phyloP scores from a whole-genome alignment of 1,284 basidiomycete genomes.

The Pascua guehoae region DNA sequence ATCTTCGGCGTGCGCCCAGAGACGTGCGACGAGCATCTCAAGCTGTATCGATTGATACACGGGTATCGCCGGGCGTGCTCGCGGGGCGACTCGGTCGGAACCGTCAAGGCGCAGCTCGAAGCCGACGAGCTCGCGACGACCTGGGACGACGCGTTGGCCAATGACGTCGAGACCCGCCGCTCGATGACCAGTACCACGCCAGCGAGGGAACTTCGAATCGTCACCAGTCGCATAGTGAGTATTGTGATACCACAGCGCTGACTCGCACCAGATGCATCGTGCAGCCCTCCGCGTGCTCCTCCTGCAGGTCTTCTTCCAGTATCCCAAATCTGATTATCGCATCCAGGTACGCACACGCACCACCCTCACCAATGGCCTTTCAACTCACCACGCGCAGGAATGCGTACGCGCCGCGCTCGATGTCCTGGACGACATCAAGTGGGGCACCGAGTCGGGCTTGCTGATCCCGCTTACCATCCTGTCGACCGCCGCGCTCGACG shows the following conservation, averaged over 20 bases:
- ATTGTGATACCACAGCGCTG: background rate
- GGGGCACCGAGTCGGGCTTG: constrained; percentile 16
- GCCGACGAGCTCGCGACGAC: constrained; percentile 10
- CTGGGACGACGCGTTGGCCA: constrained; percentile 1
- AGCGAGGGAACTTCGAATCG: background rate
- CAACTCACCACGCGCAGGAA: constrained; percentile 1
- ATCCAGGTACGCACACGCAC: constrained; percentile 1
- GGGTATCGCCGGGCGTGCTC: background rate
- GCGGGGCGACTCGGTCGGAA: background rate
- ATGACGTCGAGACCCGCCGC: background rate
- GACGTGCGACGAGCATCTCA: background rate
- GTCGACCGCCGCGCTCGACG: constrained; percentile 3
- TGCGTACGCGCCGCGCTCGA: constrained; percentile 6
- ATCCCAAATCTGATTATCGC: constrained; percentile 2
- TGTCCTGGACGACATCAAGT: constrained; percentile 10
- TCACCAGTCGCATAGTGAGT: constrained; percentile 2
- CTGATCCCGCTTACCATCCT: constrained; percentile 14
- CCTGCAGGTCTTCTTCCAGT: constrained; percentile 12
- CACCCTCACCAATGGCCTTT: background rate
- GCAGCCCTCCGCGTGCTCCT: constrained; percentile 14
- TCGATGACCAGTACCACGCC: background rate
- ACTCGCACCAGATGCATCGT: constrained; percentile 10
- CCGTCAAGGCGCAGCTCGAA: constrained; percentile 6
- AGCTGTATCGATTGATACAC: background rate
- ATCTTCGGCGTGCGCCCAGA: background rate